phyloP scores from a whole-genome alignment of 805 yeast genomes.

The Debaryomyces maramus region DNA sequence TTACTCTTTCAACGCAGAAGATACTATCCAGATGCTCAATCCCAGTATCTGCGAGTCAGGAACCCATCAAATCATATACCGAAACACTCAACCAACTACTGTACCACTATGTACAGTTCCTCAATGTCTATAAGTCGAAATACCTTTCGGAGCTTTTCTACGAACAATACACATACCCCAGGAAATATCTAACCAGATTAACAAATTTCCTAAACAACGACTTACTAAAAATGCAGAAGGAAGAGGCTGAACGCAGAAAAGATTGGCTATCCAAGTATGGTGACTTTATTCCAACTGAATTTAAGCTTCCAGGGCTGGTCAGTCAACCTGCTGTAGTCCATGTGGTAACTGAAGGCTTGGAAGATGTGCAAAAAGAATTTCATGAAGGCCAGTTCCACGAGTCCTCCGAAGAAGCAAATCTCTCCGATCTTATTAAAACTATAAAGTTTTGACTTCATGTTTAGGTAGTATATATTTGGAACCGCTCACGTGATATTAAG shows the following conservation, averaged over 20 bases:
- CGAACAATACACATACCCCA: conserved; percentile 40
- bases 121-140: conserved; percentile 31
- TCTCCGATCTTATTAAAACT: conserved; percentile 21
- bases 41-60: conserved; percentile 6
- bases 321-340: conserved; percentile 40
- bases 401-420: conserved; percentile 19
- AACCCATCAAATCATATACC: conserved; percentile 20
- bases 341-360: conserved; percentile 44
- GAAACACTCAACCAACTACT: conserved; percentile 30
- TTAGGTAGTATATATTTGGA: neutral
- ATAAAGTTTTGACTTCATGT: neutral
- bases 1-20: conserved; percentile 18
- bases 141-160: conserved; percentile 40
- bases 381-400: conserved; percentile 15
- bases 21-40: conserved; percentile 12
- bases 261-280: conserved; percentile 41
- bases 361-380: conserved; percentile 19
- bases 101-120: conserved; percentile 38
- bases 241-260: conserved; percentile 34
- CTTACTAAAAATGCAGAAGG: conserved; percentile 28
- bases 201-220: conserved; percentile 36
- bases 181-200: conserved; percentile 31
- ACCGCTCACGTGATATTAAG: neutral
- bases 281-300: conserved; percentile 40
- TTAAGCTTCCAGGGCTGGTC: conserved; percentile 37